phyloP scores from a whole-genome alignment of 2,329 filamentous ascomycete genomes.

The Ophiostoma quercus region DNA sequence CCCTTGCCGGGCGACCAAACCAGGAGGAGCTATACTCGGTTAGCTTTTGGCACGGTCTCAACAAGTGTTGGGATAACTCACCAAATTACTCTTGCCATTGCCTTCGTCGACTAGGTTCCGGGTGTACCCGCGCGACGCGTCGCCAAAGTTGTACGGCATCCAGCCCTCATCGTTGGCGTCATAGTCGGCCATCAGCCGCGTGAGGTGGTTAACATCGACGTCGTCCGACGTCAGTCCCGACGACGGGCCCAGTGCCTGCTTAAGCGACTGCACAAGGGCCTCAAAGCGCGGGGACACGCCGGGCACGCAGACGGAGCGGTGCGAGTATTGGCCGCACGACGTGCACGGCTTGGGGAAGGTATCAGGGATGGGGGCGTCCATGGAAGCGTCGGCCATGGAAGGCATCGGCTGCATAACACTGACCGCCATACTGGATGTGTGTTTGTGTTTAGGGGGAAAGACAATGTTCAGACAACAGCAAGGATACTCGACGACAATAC shows the following conservation, averaged over 20 bases:
- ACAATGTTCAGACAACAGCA: background rate
- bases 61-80: conserved; percentile 32
- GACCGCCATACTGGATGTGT: conserved; percentile 15
- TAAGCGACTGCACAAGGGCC: conserved; percentile 66
- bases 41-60: background rate
- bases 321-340: background rate
- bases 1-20: conserved; percentile 84
- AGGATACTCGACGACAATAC: conserved; percentile 3
- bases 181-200: conserved; percentile 69
- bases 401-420: conserved; percentile 17
- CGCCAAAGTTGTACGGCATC: conserved; percentile 68
- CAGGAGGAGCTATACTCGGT: conserved; percentile 62
- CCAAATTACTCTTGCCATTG: conserved; percentile 59
- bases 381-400: background rate
- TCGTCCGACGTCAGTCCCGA: conserved; percentile 79
- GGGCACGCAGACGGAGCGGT: conserved; percentile 20
- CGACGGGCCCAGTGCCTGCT: conserved; percentile 67
- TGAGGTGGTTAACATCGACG: conserved; percentile 68
- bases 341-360: conserved; percentile 7
- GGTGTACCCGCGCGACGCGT: conserved; percentile 68
- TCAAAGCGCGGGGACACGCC: conserved; percentile 54
- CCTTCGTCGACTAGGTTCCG: conserved; percentile 85
- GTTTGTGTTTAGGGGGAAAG: background rate
- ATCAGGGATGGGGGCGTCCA: background rate
- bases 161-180: conserved; percentile 64